These are phyloP conservation scores for Aureobasidium pullulans DNA, from an alignment of 2,329 filamentous ascomycete species.

Conservation along the genomic window DNA sequence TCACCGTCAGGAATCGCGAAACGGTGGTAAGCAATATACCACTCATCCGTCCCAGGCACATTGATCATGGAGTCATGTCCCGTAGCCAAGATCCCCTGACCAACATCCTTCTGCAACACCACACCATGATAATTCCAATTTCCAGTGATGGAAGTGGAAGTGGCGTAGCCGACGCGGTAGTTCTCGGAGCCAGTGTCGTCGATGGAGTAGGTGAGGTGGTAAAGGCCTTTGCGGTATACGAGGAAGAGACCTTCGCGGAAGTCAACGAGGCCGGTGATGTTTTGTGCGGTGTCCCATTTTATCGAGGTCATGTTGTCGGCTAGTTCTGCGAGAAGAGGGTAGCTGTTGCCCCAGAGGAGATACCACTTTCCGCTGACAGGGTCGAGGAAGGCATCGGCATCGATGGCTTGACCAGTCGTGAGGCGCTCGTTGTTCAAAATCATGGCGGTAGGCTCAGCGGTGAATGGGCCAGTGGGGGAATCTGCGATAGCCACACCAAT, in stretches of 20 bases:
- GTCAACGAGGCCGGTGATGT: constrained; percentile 32
- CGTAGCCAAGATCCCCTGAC: constrained; percentile 38
- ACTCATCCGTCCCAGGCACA: constrained; percentile 41
- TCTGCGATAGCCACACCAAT: constrained; percentile 24
- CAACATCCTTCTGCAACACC: constrained; percentile 36
- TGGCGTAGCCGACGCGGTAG: constrained; percentile 44
- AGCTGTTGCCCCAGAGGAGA: constrained; percentile 33
- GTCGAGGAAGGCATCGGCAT: constrained; percentile 22
- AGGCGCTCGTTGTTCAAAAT: constrained; percentile 23
- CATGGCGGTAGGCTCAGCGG: constrained; percentile 21
- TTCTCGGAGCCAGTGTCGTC: constrained; percentile 41
- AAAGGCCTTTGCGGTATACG: constrained; percentile 38
- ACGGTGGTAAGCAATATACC: constrained; percentile 45
- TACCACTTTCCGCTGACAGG: constrained; percentile 22
- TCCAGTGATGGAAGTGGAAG: constrained; percentile 30
- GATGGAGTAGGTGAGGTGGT: constrained; percentile 44
- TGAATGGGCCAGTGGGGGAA: constrained; percentile 23
- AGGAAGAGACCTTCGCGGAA: constrained; percentile 42
- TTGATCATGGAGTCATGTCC: constrained; percentile 42
- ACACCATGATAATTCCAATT: constrained; percentile 42
- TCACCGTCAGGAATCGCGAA: constrained; percentile 41
- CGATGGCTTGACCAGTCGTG: constrained; percentile 23
- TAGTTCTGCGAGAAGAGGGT: constrained; percentile 36
- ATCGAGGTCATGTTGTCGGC: constrained; percentile 41
- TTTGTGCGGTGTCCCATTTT: constrained; percentile 29